Evolutionary conservation across 768 basidiomycete genomes (phyloP), one percentile per base, ranked within the genome.

Genomic region (Tylopilus balloui): DNA sequence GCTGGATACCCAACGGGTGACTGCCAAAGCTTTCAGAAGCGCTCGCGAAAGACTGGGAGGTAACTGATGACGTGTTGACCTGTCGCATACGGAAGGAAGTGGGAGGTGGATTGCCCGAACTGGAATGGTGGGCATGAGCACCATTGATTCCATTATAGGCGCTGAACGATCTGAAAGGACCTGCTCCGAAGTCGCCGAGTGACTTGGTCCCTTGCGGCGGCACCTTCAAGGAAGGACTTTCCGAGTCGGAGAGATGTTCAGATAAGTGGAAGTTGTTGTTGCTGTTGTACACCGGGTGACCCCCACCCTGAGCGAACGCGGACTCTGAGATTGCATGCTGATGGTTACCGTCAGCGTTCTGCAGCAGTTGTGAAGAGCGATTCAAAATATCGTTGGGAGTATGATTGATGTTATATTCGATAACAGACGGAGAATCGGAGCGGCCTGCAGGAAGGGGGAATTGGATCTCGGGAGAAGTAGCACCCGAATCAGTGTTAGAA

Each of bases 401-500:
- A 68, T 74, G 66, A 46, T 65, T 64, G 59, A 45, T 57, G 57
- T 66, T 66, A 53, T 65, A 64, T 52, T 58, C 59, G 63, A 70
- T 63, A 59, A 74, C 72, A 53, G 69, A 57, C 20, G 76, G 72
- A 9, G 82, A 80, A 55, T 81, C 79, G 29, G 80, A 68, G 51
- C 74, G 77, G 41, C 78, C 76, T 54, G 73, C 60, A 21, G 63
- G 57, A 39, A 76, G 62, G 55, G 78, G 80, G 62, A 74, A 84
- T 50, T 78, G 79, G 19, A 78, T 66, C 31, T 79, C 73, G 48
- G 81, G 79, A 52, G 80, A 80, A 50, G 66, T 20, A 29, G 53
- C 68, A 17, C 71, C 73, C 35, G 81, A 77, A 41, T 80, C 78
- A 4, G 80, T 72, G 54, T 76, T 75, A 9, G 81, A 77, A 21